These are phyloP conservation scores for sorghum (Sorghum bicolor) DNA, from an alignment of 176 grass and related monocot genomes.

Conservation along the genomic window Sorghum_bicolor_NCBIv3 NC_012870.2:12271001-12271500, in stretches of 20 bases:
- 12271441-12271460: conserved; percentile 26
- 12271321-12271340: conserved; percentile 24
- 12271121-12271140: neutral
- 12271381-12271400: neutral
- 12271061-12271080: neutral
- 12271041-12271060: neutral
- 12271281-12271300: conserved; percentile 7
- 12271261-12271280: conserved; percentile 1
- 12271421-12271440: conserved; percentile 32
- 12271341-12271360: conserved; percentile 4
- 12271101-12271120: neutral
- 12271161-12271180: conserved; percentile 3
- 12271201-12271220: neutral
- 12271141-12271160: neutral
- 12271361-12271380: conserved; percentile 30
- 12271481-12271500: conserved; percentile 41
- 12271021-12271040: too few species aligned
- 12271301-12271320: conserved; percentile 16
- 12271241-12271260: neutral
- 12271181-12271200: conserved; percentile 1
- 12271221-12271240: neutral
- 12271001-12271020: too few species aligned
- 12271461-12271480: conserved; percentile 43
- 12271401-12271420: conserved; percentile 29
- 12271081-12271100: neutral